These are phyloP conservation scores for Furculomyces boomerangus DNA, from an alignment of 371 early-diverging fungal species.

Conservation along the genomic window DNA sequence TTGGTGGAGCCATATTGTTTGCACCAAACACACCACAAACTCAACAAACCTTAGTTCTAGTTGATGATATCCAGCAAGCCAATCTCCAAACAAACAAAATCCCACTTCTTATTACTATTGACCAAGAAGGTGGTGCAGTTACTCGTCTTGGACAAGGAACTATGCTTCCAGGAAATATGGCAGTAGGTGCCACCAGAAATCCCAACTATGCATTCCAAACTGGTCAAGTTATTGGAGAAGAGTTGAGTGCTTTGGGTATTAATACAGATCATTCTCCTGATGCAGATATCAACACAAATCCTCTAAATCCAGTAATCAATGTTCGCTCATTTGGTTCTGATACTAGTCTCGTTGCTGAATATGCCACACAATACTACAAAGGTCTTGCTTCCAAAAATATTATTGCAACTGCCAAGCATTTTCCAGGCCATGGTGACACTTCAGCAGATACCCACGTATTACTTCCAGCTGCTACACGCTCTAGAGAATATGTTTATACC, in stretches of 20 bases:
- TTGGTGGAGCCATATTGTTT: constrained; percentile 4
- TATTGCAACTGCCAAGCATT: constrained; percentile 1
- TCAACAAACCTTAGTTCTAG: not conserved
- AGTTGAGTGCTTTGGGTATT: not conserved
- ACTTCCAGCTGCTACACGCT: constrained; percentile 27
- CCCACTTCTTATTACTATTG: not conserved
- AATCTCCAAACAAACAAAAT: not conserved
- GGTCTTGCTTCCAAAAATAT: not conserved
- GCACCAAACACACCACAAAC: not conserved
- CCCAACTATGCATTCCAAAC: not conserved
- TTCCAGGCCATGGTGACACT: constrained; percentile 32
- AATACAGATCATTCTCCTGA: not conserved
- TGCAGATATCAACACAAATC: constrained; percentile 1
- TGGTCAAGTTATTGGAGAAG: not conserved
- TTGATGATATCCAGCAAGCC: not conserved
- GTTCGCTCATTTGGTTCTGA: constrained; percentile 2
- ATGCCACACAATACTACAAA: not conserved
- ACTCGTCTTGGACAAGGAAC: not conserved
- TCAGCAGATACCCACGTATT: constrained; percentile 29
- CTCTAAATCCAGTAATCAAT: constrained; percentile 1
- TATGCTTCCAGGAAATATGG: constrained; percentile 3
- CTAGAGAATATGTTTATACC: constrained; percentile 15
- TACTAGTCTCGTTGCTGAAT: not conserved
- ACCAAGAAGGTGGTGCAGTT: constrained; percentile 2
- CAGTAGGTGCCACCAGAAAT: constrained; percentile 1